Base-by-base conservation (phyloP, 805 yeast species). In the Starmera amethionina region DNA sequence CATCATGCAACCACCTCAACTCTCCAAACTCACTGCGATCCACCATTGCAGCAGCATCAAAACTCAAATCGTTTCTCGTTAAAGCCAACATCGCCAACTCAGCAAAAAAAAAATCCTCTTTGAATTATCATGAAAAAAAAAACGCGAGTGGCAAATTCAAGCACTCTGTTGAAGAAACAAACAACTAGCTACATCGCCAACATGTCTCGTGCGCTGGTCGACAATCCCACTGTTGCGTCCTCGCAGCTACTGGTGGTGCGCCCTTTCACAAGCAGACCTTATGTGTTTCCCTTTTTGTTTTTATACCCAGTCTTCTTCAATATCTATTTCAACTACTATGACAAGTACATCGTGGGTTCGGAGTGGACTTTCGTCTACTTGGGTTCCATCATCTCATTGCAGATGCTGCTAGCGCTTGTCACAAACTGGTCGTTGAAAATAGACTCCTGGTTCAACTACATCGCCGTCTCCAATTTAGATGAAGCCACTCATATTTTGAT, bases 361-460 rank as follows among this genome's bases (percentile, higher is more conserved):
- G 98, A 90, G 64, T 93, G 98, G 97, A 93, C 97, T 0, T 86
- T 85, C 59, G 93, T 90, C 31, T 89, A 77, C 54, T 66, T 87
- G 19, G 82, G 94, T 44, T 60, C 88, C 6, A 68, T 89, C 39
- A 59, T 82, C 31, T 77, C 96, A 3, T 45, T 82, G 43, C 94
- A 90, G 56, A 65, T 79, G 35, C 66, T 90, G 57, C 66, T 90
- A 42, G 73, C 88, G 81, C 73, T 90, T 59, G 75, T 87, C 75
- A 96, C 97, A n/a, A 82, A 82, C 54, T 90, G 98, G 98, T 87
- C 79, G 56, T 72, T 88, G 44, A 70, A 75, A 38, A 63, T 90
- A 40, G 74, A 77, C 44, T 74, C 85, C 30, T 59, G 61, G 4
- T 87, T 90, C 65, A 84, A 88, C 55, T 87, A 83, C 53, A 49